Base-by-base conservation (phyloP, 1,139 yeast species). In the Scheffersomyces titani region DNA sequence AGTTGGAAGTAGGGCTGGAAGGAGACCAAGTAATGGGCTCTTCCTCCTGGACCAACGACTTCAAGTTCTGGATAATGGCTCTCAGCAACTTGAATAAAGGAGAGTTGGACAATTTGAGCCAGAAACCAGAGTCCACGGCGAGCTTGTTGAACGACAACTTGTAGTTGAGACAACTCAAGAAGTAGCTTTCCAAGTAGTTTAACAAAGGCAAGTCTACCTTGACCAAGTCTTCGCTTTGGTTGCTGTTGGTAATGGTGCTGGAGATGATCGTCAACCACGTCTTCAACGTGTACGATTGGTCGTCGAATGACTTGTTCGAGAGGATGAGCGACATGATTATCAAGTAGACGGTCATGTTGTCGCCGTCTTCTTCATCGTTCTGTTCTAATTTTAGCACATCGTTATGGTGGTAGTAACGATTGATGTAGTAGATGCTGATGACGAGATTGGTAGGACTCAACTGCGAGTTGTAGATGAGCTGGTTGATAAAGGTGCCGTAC, bases 201-300 rank as follows among this genome's bases (percentile, higher is more conserved):
- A 73, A 60, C 36, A 71, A 55, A 53, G 59, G 59, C 50, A 72
- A 63, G 56, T 67, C 69, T 6, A 68, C 61, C 18, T 53, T 53
- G 5, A 60, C 54, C 44, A 11, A 56, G 49, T 57, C 58, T 6
- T 47, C 48, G 5, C 36, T 44, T 16, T 19, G 24, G 18, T 51
- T 53, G 16, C 51, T 44, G 19, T 50, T 56, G 50, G 52, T 50
- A 19, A 58, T 50, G 22, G 65, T 59, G 51, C 59, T 64, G 57
- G 53, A 51, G 54, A 64, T 62, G 47, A 69, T 64, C 53, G 61
- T 63, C 52, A 76, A 70, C 87, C 87, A 83, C 4, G 86, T 83
- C 60, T 82, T 82, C 60, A 82, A 70, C 0, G 86, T 81, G 60
- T 82, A 83, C 52, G 82, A 78, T 56, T 81, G 83, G 62, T 83